A percentile compares a stretch with the other conserved stretches of the same genome.
Evolutionary conservation across 345 rosid species (phyloP).

Genomic region (Mercurialis annua): DNA sequence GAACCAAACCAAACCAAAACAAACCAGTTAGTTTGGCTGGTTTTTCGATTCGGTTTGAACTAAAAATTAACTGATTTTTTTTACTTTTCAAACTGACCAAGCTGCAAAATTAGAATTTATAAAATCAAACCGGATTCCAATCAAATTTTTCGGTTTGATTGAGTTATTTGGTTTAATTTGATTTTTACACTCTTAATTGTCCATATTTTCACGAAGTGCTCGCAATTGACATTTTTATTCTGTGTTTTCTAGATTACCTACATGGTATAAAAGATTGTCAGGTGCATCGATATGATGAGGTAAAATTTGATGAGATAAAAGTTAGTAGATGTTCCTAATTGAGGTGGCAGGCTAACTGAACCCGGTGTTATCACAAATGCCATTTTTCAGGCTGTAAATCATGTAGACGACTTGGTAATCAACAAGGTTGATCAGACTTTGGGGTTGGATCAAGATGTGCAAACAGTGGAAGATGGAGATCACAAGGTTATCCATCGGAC

Average conservation of each 20-base stretch:
- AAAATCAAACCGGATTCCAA: too few relatives aligned
- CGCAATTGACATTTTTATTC: not conserved
- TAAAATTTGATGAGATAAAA: too few relatives aligned
- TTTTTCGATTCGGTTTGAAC: too few relatives aligned
- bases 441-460: slow-evolving; percentile 21
- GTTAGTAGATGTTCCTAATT: slow-evolving; percentile 2
- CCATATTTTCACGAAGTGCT: not conserved
- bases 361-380: not conserved
- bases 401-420: slow-evolving; percentile 31
- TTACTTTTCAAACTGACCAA: too few relatives aligned
- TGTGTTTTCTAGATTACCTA: slow-evolving; percentile 55
- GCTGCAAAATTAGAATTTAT: too few relatives aligned
- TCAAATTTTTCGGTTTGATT: too few relatives aligned
- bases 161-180: too few relatives aligned
- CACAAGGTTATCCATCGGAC: slow-evolving; percentile 43
- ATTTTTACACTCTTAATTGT: too few relatives aligned
- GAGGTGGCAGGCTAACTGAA: not conserved
- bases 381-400: slow-evolving; percentile 45
- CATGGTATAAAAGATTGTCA: slow-evolving; percentile 69
- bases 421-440: not conserved
- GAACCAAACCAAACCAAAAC: too few relatives aligned
- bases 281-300: slow-evolving; percentile 40
- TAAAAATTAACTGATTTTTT: too few relatives aligned
- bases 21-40: too few relatives aligned
- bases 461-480: slow-evolving; percentile 24